phyloP scores from a whole-genome alignment of 1,284 basidiomycete species.

The Rhodotorula sp. region DNA sequence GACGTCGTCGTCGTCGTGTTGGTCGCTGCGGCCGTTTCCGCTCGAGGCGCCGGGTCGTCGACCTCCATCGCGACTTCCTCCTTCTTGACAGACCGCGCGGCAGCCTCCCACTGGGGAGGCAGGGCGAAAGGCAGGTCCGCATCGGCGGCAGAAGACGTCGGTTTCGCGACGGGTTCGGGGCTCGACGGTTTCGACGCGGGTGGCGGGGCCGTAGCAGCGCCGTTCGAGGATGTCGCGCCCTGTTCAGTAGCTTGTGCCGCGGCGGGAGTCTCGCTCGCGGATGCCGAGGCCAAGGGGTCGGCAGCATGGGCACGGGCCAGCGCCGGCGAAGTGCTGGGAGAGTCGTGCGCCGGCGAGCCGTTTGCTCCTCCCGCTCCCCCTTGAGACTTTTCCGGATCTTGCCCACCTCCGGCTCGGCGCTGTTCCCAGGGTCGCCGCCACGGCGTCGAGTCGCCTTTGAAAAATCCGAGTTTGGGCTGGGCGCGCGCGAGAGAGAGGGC shows the following conservation, averaged over 20 bases:
- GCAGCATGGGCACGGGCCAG: too few relatives aligned
- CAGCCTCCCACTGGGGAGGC: not conserved
- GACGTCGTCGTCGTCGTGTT: too few relatives aligned
- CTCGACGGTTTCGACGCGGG: not conserved
- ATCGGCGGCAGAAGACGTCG: not conserved
- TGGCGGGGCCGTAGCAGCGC: not conserved
- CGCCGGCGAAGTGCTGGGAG: not conserved
- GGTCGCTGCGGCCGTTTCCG: too few relatives aligned
- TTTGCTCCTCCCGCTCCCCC: not conserved
- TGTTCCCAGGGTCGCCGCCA: slow-evolving; percentile 38
- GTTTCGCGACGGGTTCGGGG: too few relatives aligned
- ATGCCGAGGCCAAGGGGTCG: not conserved
- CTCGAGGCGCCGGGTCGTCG: not conserved
- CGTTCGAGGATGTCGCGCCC: not conserved
- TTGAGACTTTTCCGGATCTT: not conserved
- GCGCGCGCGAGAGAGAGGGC: not conserved
- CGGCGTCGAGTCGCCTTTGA: slow-evolving; percentile 10
- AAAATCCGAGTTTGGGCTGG: slow-evolving; percentile 31
- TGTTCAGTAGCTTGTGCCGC: not conserved
- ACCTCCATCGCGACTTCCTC: slow-evolving; percentile 8
- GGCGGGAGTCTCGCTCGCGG: not conserved
- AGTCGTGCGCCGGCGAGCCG: not conserved
- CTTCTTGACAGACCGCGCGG: not conserved
- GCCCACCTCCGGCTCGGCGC: not conserved
- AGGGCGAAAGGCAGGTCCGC: slow-evolving; percentile 5